Base-by-base conservation (phyloP, 495 filamentous ascomycete species). In the Evernia prunastri region DNA sequence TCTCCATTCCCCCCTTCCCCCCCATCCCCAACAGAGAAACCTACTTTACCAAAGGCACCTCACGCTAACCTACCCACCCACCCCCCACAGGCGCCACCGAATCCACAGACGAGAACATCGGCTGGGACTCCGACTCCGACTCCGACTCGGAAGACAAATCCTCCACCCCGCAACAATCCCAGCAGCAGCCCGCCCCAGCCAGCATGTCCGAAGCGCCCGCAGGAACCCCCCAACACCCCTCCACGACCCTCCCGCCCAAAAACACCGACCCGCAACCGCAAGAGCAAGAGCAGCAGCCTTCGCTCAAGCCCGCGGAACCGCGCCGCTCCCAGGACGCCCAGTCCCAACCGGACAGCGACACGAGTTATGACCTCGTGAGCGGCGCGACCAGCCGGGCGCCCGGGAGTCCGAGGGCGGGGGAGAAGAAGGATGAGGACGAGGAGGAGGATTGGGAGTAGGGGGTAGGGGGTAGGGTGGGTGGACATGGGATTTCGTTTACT, bases 341-440 rank as follows among this genome's bases (percentile, higher is more conserved):
- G 58, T 91, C 87, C 18, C 87, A 89, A 66, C 83, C 90, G 25
- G 92, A 89, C 71, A 96, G 91, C 73, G 92, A 97, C 69, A 89
- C 89, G 23, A 95, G 91, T 77, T 97, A 97, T 70, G 92, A 97
- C 73, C 80, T 97, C 40, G 90, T 97, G 47, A 95, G 90, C 68
- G 91, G 91, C 23, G 85, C 87, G 11, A 86, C 88, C 15, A 96
- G 90, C 72, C 86, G 87, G 59, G 86, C 90, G 35, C 85, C 87
- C 17, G 82, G 82, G 3, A 93, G 89, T 71, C 92, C 92, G 36
- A 89, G 87, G 74, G 87, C 86, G 61, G 80, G 80, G 68, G 68
- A 70, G 51, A 78, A 81, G 63, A 78, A 80, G 67, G 73, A 79
- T 66, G 78, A 76, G 36, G 85, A 86, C 59, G 85, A 87, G 68